Percentiles rank a stretch among this genome's conserved stretches.
Conservation (phyloP, 495 filamentous ascomycete genomes). For the Penicillium herquei region DNA sequence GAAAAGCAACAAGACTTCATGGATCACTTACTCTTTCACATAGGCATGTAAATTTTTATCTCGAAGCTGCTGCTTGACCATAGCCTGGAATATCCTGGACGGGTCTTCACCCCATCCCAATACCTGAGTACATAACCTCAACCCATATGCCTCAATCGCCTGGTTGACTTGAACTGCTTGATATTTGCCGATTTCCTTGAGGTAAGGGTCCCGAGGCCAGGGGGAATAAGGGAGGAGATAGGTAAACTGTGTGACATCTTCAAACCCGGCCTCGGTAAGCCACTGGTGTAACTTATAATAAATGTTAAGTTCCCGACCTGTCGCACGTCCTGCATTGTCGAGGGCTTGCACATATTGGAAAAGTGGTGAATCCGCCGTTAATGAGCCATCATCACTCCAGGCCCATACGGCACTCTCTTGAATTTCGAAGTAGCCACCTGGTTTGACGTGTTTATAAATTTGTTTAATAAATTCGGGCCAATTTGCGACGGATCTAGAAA, state of each 20-base stretch:
- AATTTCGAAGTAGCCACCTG: constrained; percentile 66
- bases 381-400: constrained; percentile 48
- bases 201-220: constrained; percentile 62
- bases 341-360: constrained; percentile 48
- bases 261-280: constrained; percentile 52
- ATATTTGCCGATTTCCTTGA: constrained; percentile 65
- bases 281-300: constrained; percentile 31
- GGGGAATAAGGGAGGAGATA: constrained; percentile 63
- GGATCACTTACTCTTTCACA: constrained; percentile 14
- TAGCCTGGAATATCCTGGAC: constrained; percentile 22
- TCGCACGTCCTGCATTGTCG: constrained; percentile 12
- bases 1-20: too few species aligned
- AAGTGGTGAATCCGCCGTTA: constrained; percentile 44
- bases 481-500: constrained; percentile 13
- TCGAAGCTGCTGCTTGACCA: constrained; percentile 22
- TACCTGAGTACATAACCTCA: constrained; percentile 59
- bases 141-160: constrained; percentile 53
- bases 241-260: constrained; percentile 54
- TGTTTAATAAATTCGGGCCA: constrained; percentile 24
- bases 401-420: constrained; percentile 52
- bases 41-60: constrained; percentile 32
- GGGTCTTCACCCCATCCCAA: constrained; percentile 35
- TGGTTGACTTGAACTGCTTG: constrained; percentile 57
- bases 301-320: constrained; percentile 47
- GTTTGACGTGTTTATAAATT: constrained; percentile 45